Evolutionary conservation across 2,329 filamentous ascomycete species (phyloP), one percentile per base, ranked within the genome.

Genomic region (Harringtonia aguacate): DNA sequence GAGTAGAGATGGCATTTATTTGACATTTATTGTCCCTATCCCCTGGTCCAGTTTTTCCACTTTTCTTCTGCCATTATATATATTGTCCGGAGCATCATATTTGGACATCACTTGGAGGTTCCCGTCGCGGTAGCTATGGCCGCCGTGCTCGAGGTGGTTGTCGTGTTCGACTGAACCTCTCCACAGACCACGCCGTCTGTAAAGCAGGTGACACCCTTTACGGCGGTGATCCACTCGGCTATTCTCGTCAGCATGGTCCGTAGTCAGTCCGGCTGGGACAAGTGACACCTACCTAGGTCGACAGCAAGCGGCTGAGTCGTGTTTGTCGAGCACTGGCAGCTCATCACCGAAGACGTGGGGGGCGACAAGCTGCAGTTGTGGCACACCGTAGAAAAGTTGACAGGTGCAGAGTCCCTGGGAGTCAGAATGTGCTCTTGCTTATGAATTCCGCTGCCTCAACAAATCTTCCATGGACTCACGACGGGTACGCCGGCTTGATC

Each of bases 151-250:
- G n/a, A n/a, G n/a, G n/a, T n/a, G n/a, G n/a, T n/a, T n/a, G 28
- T 13, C 8, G 28, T 29, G 14, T 38, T 21, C n/a, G 41, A 28
- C 37, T 36, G 33, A 15, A 33, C 35, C 2, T 20, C 37, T 5
- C 37, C 44, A 10, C 44, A 48, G 24, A 46, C 44, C 10, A 36
- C 37, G 4, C 46, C 46, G 17, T 48, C 46, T 1, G 40, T 46
- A 13, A 48, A 48, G 30, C 46, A 48, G 13, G 44, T 29, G 31
- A 44, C 38, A 12, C 46, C 46, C 3, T 41, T 22, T 18, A 39
- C 38, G 15, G 36, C 34, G 10, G 46, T 43, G 38, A 48, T 46
- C 28, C 30, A 41, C 28, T 41, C 29, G 6, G 36, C 36, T 39
- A 14, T 4, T 29, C 28, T 8, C 8, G 28, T 29, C 12, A 18